Conservation (phyloP, 495 filamentous ascomycete species). For the Trypethelium eluteriae region DNA sequence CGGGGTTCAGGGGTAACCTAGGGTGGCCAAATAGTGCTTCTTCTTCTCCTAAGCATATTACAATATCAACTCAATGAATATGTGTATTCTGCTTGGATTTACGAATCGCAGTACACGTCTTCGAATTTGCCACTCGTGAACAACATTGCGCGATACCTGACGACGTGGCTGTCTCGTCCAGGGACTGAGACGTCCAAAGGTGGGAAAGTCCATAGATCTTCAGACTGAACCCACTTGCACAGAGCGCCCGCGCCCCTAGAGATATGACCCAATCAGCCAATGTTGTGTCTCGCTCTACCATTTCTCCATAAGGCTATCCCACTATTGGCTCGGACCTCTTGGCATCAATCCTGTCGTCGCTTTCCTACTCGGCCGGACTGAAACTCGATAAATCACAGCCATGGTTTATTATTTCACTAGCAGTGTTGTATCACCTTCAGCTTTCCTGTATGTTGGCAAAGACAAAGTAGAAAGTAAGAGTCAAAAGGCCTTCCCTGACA, state of each 20-base stretch:
- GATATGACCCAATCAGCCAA: neutral
- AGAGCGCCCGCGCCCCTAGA: neutral
- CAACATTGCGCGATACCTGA: too few relatives aligned
- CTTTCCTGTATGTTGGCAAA: slow-evolving; percentile 91
- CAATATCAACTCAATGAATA: neutral
- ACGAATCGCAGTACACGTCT: neutral
- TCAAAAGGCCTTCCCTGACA: neutral
- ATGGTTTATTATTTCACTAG: slow-evolving; percentile 99
- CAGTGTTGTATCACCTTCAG: slow-evolving; percentile 62
- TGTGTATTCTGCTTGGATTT: neutral
- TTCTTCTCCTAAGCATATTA: neutral
- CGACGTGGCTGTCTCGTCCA: too few relatives aligned
- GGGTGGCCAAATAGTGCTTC: neutral
- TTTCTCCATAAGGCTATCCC: neutral
- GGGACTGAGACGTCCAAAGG: too few relatives aligned
- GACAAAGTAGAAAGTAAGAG: slow-evolving; percentile 94
- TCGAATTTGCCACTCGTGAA: neutral
- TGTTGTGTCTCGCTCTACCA: neutral
- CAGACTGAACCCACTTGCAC: too few relatives aligned
- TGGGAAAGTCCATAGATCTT: too few relatives aligned
- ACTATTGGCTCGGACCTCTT: too few relatives aligned
- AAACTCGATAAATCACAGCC: neutral
- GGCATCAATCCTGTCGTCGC: neutral
- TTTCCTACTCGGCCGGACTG: neutral
- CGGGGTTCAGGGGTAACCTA: neutral